Conservation (phyloP, 2,329 filamentous ascomycete genomes). For the Metarhizium album region DNA sequence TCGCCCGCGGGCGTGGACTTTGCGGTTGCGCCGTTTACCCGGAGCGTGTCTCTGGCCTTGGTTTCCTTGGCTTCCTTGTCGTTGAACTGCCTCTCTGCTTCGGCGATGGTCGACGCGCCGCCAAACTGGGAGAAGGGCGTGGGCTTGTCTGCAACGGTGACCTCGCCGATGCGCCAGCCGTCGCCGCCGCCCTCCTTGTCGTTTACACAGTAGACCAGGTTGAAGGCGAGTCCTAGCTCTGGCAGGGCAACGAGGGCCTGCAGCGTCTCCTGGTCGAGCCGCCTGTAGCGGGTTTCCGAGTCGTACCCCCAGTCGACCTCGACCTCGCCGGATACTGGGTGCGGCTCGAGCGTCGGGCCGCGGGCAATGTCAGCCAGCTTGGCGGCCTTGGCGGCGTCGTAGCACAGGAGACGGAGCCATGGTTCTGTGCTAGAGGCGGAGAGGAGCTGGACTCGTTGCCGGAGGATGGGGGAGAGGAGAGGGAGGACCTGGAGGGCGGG, state of each 20-base stretch:
- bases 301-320: slow-evolving; percentile 62
- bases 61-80: slow-evolving; percentile 19
- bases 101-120: slow-evolving; percentile 38
- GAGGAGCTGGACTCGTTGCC: slow-evolving; percentile 56
- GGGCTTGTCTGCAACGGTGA: slow-evolving; percentile 47
- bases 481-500: slow-evolving; percentile 47
- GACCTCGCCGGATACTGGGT: slow-evolving; percentile 70
- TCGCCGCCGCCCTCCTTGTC: slow-evolving; percentile 50
- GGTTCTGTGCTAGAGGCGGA: slow-evolving; percentile 48
- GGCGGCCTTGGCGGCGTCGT: slow-evolving; percentile 46
- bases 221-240: slow-evolving; percentile 52
- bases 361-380: slow-evolving; percentile 51
- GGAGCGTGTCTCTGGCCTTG: slow-evolving; percentile 11
- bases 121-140: slow-evolving; percentile 44
- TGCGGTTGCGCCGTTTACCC: slow-evolving; percentile 10
- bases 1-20: slow-evolving; percentile 8
- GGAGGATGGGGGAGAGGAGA: slow-evolving; percentile 53
- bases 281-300: slow-evolving; percentile 49
- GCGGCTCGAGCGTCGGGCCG: slow-evolving; percentile 60
- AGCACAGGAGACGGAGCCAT: slow-evolving; percentile 65
- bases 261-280: slow-evolving; percentile 66
- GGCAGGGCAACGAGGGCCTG: slow-evolving; percentile 53
- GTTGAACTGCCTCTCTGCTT: slow-evolving; percentile 49
- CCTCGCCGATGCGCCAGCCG: slow-evolving; percentile 64
- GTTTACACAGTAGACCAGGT: slow-evolving; percentile 58